phyloP scores from a whole-genome alignment of 2,329 filamentous ascomycete genomes.

The Ophiostoma sp. region DNA sequence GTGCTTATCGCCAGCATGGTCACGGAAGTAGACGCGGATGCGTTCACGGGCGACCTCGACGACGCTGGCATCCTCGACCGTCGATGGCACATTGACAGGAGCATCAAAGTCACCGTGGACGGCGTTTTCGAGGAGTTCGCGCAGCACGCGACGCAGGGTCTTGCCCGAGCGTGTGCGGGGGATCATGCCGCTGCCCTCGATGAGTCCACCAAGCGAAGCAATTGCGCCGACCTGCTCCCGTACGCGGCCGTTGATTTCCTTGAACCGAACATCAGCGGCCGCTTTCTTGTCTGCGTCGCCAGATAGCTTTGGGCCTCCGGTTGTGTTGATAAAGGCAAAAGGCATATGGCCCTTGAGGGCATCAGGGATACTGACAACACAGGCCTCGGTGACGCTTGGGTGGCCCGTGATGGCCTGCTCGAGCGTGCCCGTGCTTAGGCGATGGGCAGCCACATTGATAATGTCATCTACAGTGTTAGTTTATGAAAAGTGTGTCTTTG shows the following conservation, averaged over 20 bases:
- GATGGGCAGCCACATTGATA: constrained; percentile 91
- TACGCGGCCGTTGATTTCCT: constrained; percentile 67
- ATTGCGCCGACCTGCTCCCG: constrained; percentile 81
- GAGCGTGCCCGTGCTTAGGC: constrained; percentile 81
- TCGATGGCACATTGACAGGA: constrained; percentile 69
- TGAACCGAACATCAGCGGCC: constrained; percentile 31
- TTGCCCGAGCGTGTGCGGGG: constrained; percentile 91
- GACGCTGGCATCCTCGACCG: constrained; percentile 73
- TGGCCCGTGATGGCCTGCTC: constrained; percentile 87
- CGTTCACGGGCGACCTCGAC: constrained; percentile 67
- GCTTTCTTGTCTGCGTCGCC: neutral
- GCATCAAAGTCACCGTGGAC: constrained; percentile 67
- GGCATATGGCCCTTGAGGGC: constrained; percentile 82
- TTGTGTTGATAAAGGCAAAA: constrained; percentile 76
- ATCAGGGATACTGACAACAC: constrained; percentile 82
- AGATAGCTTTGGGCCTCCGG: constrained; percentile 27
- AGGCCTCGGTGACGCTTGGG: constrained; percentile 71
- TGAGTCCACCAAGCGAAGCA: constrained; percentile 76
- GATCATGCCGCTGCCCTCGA: constrained; percentile 80
- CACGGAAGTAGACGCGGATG: constrained; percentile 69
- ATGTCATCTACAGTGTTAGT: constrained; percentile 61
- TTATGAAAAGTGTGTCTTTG: neutral
- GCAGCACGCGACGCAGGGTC: constrained; percentile 73
- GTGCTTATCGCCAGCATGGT: constrained; percentile 32
- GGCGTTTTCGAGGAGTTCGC: constrained; percentile 79